phyloP scores from a whole-genome alignment of 2,329 filamentous ascomycete genomes.

The Stachybotrys echinatus region DNA sequence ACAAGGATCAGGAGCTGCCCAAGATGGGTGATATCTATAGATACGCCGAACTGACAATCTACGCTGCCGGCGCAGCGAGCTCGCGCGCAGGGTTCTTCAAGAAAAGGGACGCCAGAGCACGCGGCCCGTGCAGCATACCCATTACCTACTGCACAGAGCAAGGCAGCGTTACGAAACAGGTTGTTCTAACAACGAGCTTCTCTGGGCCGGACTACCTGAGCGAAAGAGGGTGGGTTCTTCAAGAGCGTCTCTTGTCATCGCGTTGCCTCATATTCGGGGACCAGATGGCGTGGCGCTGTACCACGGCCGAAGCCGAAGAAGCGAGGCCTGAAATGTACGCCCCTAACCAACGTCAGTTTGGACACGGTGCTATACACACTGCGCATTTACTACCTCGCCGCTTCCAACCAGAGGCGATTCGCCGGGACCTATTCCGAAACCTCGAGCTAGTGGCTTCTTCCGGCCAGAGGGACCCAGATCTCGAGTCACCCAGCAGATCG shows the following conservation, averaged over 20 bases:
- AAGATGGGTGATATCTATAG: conserved; percentile 12
- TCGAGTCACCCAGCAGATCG: background rate
- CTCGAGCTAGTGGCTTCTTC: too few species aligned
- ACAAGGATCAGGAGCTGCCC: conserved; percentile 5
- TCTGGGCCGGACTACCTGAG: conserved; percentile 8
- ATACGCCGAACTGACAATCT: conserved; percentile 11
- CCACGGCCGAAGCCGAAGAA: conserved; percentile 7
- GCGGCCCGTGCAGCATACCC: conserved; percentile 5
- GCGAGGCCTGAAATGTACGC: conserved; percentile 3
- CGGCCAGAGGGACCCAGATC: too few species aligned
- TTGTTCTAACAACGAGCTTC: conserved; percentile 6
- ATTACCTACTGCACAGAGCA: background rate
- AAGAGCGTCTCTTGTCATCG: conserved; percentile 7
- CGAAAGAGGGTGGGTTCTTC: conserved; percentile 7
- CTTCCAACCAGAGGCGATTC: conserved; percentile 1
- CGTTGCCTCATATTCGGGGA: conserved; percentile 8
- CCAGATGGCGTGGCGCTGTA: conserved; percentile 9
- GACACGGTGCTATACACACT: too few species aligned
- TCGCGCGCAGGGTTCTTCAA: conserved; percentile 7
- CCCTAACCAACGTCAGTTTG: too few species aligned
- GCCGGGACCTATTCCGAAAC: background rate
- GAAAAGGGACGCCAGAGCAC: conserved; percentile 1
- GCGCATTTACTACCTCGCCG: background rate
- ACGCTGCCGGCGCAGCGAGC: conserved; percentile 6
- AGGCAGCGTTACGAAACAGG: background rate